Base-by-base conservation (phyloP, 805 yeast species). In the Wickerhamomyces subpelliculosus region DNA sequence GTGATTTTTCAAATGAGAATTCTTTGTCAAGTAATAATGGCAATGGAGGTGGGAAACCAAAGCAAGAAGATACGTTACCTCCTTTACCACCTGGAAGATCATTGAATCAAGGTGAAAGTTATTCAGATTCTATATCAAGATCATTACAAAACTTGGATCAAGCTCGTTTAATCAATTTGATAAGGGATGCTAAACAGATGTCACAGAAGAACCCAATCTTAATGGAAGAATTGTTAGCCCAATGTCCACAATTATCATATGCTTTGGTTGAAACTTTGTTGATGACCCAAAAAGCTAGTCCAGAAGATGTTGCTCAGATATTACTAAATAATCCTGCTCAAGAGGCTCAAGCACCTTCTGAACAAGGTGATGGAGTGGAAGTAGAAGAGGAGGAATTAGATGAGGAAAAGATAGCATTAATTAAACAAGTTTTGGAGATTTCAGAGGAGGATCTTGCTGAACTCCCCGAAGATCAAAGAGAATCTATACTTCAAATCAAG, bases 161-260 rank as follows among this genome's bases (percentile, higher is more conserved):
- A 33, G 53, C 64, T 12, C 62, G 79, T 25, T 68, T 78, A 36
- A 48, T 60, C 8, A 71, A 65, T 29, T 54, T 83, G 25, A 47
- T 82, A 11, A 60, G 61, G 26, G 88, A 84, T 44, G 70, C 84
- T 13, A 74, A 78, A 49, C 56, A 63, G 17, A 75, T 84, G 76
- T 62, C 82, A 3, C 56, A 60, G 4, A 68, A 67, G 21, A 71
- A 79, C 41, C 84, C 85, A 0, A 67, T 67, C 6, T 61, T 77
- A 41, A 78, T 84, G 65, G 71, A 65, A 36, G 72, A 70, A 29
- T 61, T 89, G 25, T 62, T 89, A 14, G 69, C 69, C 21, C 75
- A 75, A 45, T 78, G 79, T 41, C 97, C 97, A 0, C 97, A 90
- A 57, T 65, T 90, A 33, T 64, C 85, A 2, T 87, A 79, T 57